Conservation (phyloP, 2,329 filamentous ascomycete genomes). For the Xylariaceae sp. region DNA sequence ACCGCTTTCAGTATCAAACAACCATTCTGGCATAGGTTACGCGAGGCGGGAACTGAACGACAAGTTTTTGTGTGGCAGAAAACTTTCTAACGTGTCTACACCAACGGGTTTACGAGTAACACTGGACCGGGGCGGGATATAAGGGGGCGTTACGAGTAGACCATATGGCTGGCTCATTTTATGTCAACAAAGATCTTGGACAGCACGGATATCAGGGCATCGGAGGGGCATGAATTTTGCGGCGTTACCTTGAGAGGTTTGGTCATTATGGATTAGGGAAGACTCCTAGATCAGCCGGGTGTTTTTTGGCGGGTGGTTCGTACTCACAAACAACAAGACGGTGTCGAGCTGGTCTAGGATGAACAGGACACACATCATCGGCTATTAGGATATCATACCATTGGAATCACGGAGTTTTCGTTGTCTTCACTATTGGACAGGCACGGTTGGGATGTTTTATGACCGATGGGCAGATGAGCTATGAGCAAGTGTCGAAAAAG, state of each 20-base stretch:
- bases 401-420: neutral
- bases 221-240: slow-evolving; percentile 30
- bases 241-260: slow-evolving; percentile 33
- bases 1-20: slow-evolving; percentile 39
- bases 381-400: slow-evolving; percentile 1
- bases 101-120: slow-evolving; percentile 38
- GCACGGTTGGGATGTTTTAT: neutral
- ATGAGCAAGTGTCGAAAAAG: neutral
- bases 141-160: slow-evolving; percentile 30
- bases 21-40: slow-evolving; percentile 39
- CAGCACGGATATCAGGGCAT: slow-evolving; percentile 30
- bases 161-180: slow-evolving; percentile 32
- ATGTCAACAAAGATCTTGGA: slow-evolving; percentile 30
- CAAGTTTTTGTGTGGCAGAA: slow-evolving; percentile 42
- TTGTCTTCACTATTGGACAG: neutral
- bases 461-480: neutral
- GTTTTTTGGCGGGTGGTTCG: neutral
- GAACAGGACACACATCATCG: neutral
- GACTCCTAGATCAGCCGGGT: neutral
- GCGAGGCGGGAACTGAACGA: slow-evolving; percentile 40
- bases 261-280: slow-evolving; percentile 20
- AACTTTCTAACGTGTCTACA: slow-evolving; percentile 43
- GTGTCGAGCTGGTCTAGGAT: neutral
- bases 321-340: neutral
- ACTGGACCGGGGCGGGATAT: slow-evolving; percentile 38